Conservation (phyloP, 345 rosid genomes). For the Angophora floribunda region DNA sequence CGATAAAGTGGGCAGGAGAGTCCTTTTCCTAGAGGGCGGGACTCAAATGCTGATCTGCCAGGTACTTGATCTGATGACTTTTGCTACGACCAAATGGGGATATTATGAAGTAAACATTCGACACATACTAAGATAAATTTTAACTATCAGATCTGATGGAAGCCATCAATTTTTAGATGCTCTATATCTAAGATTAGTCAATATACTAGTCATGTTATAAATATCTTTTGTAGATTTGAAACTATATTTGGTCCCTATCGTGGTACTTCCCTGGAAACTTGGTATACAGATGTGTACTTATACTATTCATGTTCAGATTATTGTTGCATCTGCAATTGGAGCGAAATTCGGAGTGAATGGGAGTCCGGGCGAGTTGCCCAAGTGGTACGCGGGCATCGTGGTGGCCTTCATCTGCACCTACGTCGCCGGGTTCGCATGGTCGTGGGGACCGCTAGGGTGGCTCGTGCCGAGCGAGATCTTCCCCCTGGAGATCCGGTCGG, state of each 20-base stretch:
- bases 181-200: not conserved
- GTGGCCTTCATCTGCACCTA: constrained; percentile 69
- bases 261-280: not conserved
- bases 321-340: constrained; percentile 55
- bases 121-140: not conserved
- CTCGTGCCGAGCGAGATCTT: constrained; percentile 83
- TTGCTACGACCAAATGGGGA: not conserved
- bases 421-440: constrained; percentile 82
- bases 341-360: constrained; percentile 66
- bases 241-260: not conserved
- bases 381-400: constrained; percentile 70
- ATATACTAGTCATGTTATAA: not conserved
- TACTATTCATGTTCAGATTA: constrained; percentile 9
- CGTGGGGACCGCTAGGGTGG: constrained; percentile 98
- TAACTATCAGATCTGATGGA: not conserved
- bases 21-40: constrained; percentile 74
- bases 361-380: constrained; percentile 47
- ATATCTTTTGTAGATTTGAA: not conserved
- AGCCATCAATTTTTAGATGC: not conserved
- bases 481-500: constrained; percentile 75
- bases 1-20: constrained; percentile 74
- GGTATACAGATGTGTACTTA: not conserved
- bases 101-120: not conserved
- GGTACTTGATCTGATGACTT: constrained; percentile 11
- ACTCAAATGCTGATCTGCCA: constrained; percentile 73